These are phyloP conservation scores for Lojkania enalia DNA, from an alignment of 2,329 filamentous ascomycete genomes.

Conservation along the genomic window DNA sequence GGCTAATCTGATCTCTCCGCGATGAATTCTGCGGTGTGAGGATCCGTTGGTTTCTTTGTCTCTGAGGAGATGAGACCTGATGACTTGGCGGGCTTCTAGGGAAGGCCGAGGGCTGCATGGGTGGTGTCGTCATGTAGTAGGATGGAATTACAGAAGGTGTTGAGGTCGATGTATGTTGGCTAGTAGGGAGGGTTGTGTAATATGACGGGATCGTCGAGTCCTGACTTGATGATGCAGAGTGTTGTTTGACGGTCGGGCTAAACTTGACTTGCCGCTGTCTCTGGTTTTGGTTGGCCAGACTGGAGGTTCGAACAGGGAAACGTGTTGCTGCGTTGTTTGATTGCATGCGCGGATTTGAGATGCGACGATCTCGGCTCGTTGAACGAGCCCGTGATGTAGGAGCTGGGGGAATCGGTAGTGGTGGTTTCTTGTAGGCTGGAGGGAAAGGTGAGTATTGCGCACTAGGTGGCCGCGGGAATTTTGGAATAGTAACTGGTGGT, in stretches of 20 bases:
- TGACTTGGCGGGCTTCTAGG: no score
- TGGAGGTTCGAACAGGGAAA: not conserved
- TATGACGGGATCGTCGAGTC: not conserved
- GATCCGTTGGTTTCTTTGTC: constrained; percentile 21
- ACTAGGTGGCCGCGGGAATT: constrained; percentile 7
- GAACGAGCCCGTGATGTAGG: constrained; percentile 1
- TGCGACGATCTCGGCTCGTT: not conserved
- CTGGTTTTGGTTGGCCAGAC: not conserved
- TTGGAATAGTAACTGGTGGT: not conserved
- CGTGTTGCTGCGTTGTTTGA: constrained; percentile 1
- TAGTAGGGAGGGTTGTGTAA: not conserved
- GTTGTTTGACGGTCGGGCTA: not conserved
- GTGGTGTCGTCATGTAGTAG: constrained; percentile 11
- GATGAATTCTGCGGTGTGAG: constrained; percentile 21
- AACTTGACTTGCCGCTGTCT: not conserved
- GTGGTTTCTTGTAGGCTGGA: not conserved
- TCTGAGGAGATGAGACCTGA: constrained; percentile 14
- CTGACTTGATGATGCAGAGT: not conserved
- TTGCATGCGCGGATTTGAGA: constrained; percentile 10
- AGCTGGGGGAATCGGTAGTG: constrained; percentile 3
- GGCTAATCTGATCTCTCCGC: constrained; percentile 15
- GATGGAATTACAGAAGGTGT: constrained; percentile 5
- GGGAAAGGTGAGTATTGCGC: constrained; percentile 6
- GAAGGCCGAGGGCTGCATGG: constrained; percentile 6
- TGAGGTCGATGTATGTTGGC: not conserved